Evolutionary conservation across 768 basidiomycete genomes (phyloP).

Genomic region (Dentipellis fragilis): DNA sequence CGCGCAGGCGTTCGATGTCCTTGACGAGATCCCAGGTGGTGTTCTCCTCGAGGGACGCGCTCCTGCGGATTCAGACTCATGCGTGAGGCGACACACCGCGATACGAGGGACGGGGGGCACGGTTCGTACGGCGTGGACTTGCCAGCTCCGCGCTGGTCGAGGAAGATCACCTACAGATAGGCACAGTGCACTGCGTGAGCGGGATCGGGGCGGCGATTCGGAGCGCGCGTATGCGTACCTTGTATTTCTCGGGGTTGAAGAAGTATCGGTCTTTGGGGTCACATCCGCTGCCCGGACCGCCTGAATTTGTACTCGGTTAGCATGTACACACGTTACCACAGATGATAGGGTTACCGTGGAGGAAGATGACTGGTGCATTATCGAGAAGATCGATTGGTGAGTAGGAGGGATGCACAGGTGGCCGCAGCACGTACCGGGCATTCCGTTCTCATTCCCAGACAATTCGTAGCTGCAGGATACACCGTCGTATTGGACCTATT

Average conservation of each 20-base stretch:
- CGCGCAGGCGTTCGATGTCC: slow-evolving; percentile 77
- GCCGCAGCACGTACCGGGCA: slow-evolving; percentile 8
- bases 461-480: slow-evolving; percentile 10
- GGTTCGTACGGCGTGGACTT: slow-evolving; percentile 67
- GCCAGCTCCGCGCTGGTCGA: slow-evolving; percentile 87
- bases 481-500: background rate
- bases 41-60: slow-evolving; percentile 72
- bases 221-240: slow-evolving; percentile 28
- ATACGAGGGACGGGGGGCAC: background rate
- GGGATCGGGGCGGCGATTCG: background rate
- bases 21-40: slow-evolving; percentile 92
- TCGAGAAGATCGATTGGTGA: background rate
- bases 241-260: slow-evolving; percentile 83
- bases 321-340: background rate
- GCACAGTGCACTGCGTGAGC: background rate
- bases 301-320: slow-evolving; percentile 19
- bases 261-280: slow-evolving; percentile 60
- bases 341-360: slow-evolving; percentile 7
- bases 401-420: background rate
- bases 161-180: slow-evolving; percentile 56
- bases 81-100: background rate
- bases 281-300: slow-evolving; percentile 76
- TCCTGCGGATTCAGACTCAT: slow-evolving; percentile 29
- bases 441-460: slow-evolving; percentile 10
- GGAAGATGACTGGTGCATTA: slow-evolving; percentile 10